phyloP scores from a whole-genome alignment of 2,329 filamentous ascomycete species.

The Neurospora sp. region DNA sequence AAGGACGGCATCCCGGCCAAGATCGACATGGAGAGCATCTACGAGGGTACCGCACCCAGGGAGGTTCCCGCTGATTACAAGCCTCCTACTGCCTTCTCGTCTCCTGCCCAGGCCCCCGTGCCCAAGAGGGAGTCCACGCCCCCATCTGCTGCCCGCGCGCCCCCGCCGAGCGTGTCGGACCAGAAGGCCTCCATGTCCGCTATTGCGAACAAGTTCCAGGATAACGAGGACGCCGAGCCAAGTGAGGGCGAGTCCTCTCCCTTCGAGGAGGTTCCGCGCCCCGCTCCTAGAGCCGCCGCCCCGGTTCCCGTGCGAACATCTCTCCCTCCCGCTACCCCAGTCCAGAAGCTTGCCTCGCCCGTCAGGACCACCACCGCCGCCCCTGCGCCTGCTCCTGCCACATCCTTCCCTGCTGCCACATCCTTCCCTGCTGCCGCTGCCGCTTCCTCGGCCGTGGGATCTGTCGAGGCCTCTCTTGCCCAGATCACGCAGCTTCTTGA shows the following conservation, averaged over 20 bases:
- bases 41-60: slow-evolving; percentile 70
- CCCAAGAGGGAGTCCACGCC: slow-evolving; percentile 46
- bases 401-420: slow-evolving; percentile 30
- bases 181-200: slow-evolving; percentile 80
- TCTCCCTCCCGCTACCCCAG: slow-evolving; percentile 4
- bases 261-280: slow-evolving; percentile 79
- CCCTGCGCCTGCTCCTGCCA: slow-evolving; percentile 20
- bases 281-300: slow-evolving; percentile 46
- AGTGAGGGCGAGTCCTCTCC: slow-evolving; percentile 56
- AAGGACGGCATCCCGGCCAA: slow-evolving; percentile 79
- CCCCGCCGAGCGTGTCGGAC: slow-evolving; percentile 63
- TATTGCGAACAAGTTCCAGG: slow-evolving; percentile 79
- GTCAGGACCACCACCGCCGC: slow-evolving; percentile 31
- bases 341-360: slow-evolving; percentile 36
- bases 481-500: slow-evolving; percentile 72
- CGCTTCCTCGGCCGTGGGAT: slow-evolving; percentile 29
- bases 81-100: slow-evolving; percentile 34
- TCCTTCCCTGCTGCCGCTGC: slow-evolving; percentile 30
- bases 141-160: slow-evolving; percentile 36
- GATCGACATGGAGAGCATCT: slow-evolving; percentile 87
- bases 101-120: slow-evolving; percentile 33
- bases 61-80: slow-evolving; percentile 66
- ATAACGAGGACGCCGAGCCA: slow-evolving; percentile 53
- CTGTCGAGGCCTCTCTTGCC: slow-evolving; percentile 55
- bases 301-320: slow-evolving; percentile 16